Percentiles rank a stretch among this genome's conserved stretches.
These are phyloP conservation scores for Wickerhamiella australiensis DNA, from an alignment of 805 yeast genomes.

Conservation along the genomic window DNA sequence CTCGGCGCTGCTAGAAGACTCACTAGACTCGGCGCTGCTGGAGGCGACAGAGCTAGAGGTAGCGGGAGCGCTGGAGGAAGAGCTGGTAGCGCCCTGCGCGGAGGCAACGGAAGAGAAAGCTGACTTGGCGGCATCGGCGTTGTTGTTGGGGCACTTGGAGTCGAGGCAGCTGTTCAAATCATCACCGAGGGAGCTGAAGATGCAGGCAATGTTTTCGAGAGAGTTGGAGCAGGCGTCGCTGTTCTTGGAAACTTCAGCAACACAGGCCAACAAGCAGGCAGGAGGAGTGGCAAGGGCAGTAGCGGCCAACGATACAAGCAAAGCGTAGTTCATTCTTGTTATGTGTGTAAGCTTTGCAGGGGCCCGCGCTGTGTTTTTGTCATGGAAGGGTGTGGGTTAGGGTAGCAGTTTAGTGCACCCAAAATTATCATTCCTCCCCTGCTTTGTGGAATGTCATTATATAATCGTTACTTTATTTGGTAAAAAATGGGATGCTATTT, in stretches of 20 bases:
- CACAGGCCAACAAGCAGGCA: conserved; percentile 86
- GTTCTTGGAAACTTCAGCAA: conserved; percentile 43
- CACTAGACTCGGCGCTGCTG: conserved; percentile 3
- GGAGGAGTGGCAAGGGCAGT: conserved; percentile 65
- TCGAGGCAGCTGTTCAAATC: conserved; percentile 52
- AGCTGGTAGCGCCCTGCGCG: conserved; percentile 14
- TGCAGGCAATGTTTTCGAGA: conserved; percentile 36
- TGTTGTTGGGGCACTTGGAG: conserved; percentile 46
- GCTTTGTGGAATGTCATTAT: neutral
- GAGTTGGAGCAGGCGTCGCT: conserved; percentile 34
- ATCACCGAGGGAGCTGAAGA: conserved; percentile 39
- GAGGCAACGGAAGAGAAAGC: conserved; percentile 36
- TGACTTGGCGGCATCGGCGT: conserved; percentile 44
- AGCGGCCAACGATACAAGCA: conserved; percentile 33
- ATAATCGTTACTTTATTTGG: neutral
- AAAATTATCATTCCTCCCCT: too few relatives aligned
- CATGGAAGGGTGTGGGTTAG: neutral
- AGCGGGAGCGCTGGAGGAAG: conserved; percentile 8
- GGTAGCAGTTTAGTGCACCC: neutral
- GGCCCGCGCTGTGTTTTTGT: neutral
- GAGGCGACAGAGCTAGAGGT: conserved; percentile 10
- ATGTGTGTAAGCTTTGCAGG: neutral
- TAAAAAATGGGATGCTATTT: neutral
- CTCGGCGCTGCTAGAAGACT: conserved; percentile 12
- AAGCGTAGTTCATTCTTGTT: conserved; percentile 20